Evolutionary conservation across 2,329 filamentous ascomycete species (phyloP), one percentile per base, ranked within the genome.

Genomic region (Diaporthe eres): DNA sequence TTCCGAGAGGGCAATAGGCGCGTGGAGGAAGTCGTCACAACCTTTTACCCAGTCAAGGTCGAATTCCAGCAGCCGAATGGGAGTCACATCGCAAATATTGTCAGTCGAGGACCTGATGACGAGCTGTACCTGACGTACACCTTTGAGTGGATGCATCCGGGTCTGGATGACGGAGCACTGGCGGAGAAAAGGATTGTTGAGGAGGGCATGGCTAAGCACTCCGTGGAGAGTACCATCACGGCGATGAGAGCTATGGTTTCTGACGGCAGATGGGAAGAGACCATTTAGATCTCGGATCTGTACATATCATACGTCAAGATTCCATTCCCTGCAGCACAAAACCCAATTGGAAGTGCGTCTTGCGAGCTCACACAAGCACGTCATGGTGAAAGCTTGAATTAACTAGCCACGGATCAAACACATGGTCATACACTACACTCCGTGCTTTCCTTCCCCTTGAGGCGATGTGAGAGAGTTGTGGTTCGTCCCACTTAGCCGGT

Each of bases 41-140:
- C 78, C 6, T 82, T 79, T 58, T 60, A 80, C 51, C 74, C 78
- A 7, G 75, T 76, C 31, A 79, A 80, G 28, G 80, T 82, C n/a
- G 81, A 82, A 8, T 82, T 82, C 71, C 76, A 72, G 10, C 81
- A 82, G 72, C 78, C 80, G 0, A 74, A 79, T 47, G 81, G 81
- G 28, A 81, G 78, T 70, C 77, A 77, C 3, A 70, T 82, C 5
- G 78, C 76, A 49, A 82, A 82, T 65, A 78, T 77, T 68, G 74
- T 79, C 70, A 75, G 75, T 28, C 57, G 49, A 15, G 73, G 75
- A 3, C 47, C 72, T 31, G 73, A 61, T 8, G 67, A 60, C 6
- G 75, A 77, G 12, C 34, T 75, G 17, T 77, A 75, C 53, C 49
- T 77, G 75, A 77, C 75, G 28, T 77, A 77, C 60, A 73, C 61